Base-by-base conservation (phyloP, 306 rosid species). In the Senna siamea region DNA sequence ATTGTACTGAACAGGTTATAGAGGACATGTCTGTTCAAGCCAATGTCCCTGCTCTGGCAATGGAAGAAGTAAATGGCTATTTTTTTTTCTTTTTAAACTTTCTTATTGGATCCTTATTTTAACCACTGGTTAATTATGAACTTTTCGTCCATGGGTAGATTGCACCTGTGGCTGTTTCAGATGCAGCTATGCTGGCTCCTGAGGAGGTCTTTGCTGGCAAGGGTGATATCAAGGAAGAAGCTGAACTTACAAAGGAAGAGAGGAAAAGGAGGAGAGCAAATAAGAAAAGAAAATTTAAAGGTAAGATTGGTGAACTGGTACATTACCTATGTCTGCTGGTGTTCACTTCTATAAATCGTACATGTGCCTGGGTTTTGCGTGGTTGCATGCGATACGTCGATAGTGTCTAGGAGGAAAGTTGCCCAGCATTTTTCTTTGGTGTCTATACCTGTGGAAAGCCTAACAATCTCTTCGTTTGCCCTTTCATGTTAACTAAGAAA, bases 121-220 rank as follows among this genome's bases (percentile, higher is more conserved):
- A 64, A 54, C 46, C 65, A 61, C 55, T 47, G 18, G 51, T 30
- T 26, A 38, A 82, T 77, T 77, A 18, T 74, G 50, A 65, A 37
- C 40, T 5, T 74, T 70, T 79, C 76, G 77, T 82, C 72, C 26
- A 11, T 88, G 73, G 17, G 37, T 79, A 95, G 99, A 82, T 92
- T 88, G 99, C 99, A 53, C 98, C 99, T 8, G 79, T 88, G 79
- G 97, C 96, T 10, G 87, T 94, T 76, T 94, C 99, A n/a, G 99
- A 90, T 73, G 98, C 97, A 44, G 96, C 97, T 53, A 89, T 95
- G 98, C 87, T 95, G 77, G 99, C 98, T 73, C 99, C 99, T 30
- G 97, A 95, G 85, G 99, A 89, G 88, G 89, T 95, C 68, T 95
- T 95, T 63, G 46, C 87, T 7, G 99, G 99, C 38, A 95, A 92